Evolutionary conservation across 306 rosid species (phyloP).

Genomic region (Parietaria judaica): DNA sequence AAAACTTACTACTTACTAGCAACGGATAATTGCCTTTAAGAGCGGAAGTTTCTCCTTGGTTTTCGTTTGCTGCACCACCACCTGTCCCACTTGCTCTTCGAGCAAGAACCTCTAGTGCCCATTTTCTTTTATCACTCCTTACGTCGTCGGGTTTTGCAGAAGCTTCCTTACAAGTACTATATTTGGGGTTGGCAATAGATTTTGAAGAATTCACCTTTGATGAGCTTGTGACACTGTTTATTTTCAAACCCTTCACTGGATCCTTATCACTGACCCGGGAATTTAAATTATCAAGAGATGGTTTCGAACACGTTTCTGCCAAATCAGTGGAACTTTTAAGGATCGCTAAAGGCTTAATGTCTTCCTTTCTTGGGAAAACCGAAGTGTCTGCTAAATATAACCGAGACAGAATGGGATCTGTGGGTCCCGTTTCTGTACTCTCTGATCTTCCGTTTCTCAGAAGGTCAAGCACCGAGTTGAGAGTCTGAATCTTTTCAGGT

Average conservation of each 20-base stretch:
- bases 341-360: slow-evolving; percentile 67
- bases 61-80: slow-evolving; percentile 34
- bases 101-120: slow-evolving; percentile 94
- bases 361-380: slow-evolving; percentile 80
- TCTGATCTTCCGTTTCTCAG: slow-evolving; percentile 43
- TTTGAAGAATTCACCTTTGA: slow-evolving; percentile 29
- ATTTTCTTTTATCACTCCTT: slow-evolving; percentile 74
- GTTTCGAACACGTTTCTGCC: slow-evolving; percentile 28
- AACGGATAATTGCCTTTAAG: slow-evolving; percentile 80
- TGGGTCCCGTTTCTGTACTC: slow-evolving; percentile 35
- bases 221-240: slow-evolving; percentile 27
- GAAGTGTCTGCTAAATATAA: slow-evolving; percentile 93
- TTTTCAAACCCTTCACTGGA: slow-evolving; percentile 34
- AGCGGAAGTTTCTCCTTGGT: slow-evolving; percentile 41
- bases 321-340: slow-evolving; percentile 41
- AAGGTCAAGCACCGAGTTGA: slow-evolving; percentile 90
- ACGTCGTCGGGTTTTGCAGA: slow-evolving; percentile 37
- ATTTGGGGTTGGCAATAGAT: slow-evolving; percentile 38
- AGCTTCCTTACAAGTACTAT: slow-evolving; percentile 27
- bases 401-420: slow-evolving; percentile 79
- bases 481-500: slow-evolving; percentile 85
- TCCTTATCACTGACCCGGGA: slow-evolving; percentile 33
- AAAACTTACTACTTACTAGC: slow-evolving; percentile 53
- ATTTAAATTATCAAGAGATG: slow-evolving; percentile 28
- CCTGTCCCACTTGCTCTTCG: slow-evolving; percentile 58